Evolutionary conservation across 371 early-diverging fungal species (phyloP).

Genomic region (Rhizomucor miehei): DNA sequence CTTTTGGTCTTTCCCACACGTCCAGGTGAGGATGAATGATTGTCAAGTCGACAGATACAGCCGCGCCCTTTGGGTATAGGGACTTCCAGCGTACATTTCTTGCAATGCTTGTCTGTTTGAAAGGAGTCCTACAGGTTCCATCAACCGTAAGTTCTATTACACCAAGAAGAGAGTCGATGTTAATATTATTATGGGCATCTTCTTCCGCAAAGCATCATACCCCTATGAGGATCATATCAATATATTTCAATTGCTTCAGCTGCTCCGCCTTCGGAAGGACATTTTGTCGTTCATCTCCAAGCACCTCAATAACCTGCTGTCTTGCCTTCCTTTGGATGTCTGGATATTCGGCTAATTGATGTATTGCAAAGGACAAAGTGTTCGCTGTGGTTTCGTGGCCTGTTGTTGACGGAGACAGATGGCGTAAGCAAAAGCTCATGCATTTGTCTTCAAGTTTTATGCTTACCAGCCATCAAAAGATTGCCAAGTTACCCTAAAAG

Average conservation of each 20-base stretch:
- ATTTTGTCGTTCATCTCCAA: constrained; percentile 47
- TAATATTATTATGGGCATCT: neutral
- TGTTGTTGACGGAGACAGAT: constrained; percentile 12
- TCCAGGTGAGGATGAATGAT: constrained; percentile 13
- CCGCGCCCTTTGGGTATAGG: constrained; percentile 16
- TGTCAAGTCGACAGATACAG: constrained; percentile 10
- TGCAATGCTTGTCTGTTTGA: constrained; percentile 6
- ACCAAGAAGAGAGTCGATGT: neutral
- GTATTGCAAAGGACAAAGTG: constrained; percentile 24
- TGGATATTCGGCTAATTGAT: constrained; percentile 12
- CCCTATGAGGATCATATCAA: constrained; percentile 21
- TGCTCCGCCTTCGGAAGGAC: constrained; percentile 29
- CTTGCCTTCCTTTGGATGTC: constrained; percentile 49
- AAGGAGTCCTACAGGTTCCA: constrained; percentile 3
- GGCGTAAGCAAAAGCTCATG: constrained; percentile 24
- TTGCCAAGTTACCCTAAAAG: constrained; percentile 25
- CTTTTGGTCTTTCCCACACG: constrained; percentile 18
- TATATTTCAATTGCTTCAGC: constrained; percentile 15
- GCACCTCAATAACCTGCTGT: constrained; percentile 42
- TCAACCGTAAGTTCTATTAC: constrained; percentile 5
- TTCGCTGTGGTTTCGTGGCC: constrained; percentile 35
- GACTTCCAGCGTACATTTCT: constrained; percentile 12
- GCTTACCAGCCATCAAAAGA: constrained; percentile 46
- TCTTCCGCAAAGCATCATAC: neutral
- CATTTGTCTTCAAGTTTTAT: constrained; percentile 26